A percentile compares a stretch with the other conserved stretches of the same genome.
phyloP scores from a whole-genome alignment of 345 rosid species.

The Acer saccharum region DNA sequence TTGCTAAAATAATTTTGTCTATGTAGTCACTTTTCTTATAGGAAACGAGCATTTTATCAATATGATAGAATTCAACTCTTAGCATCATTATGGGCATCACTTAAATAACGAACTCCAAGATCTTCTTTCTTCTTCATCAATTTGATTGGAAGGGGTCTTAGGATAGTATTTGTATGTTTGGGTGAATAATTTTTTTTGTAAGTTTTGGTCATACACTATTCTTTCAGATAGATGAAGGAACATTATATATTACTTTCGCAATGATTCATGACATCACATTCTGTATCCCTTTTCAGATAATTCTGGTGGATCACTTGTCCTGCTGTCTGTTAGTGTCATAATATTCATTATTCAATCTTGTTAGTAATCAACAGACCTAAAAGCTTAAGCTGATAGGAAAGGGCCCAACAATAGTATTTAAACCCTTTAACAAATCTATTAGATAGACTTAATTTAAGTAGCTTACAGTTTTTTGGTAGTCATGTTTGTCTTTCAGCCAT shows the following conservation, averaged over 20 bases:
- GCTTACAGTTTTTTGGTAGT: neutral
- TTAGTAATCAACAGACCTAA: no score
- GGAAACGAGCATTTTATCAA: neutral
- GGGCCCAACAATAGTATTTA: no score
- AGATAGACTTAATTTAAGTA: no score
- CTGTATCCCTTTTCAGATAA: neutral
- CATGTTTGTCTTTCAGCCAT: neutral
- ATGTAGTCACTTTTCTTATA: neutral
- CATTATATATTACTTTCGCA: neutral
- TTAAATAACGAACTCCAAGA: neutral
- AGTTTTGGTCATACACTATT: neutral
- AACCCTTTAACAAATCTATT: no score
- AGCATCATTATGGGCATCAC: neutral
- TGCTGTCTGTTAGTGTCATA: neutral
- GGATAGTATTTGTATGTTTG: neutral
- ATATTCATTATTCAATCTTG: neutral
- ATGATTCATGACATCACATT: neutral
- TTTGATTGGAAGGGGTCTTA: neutral
- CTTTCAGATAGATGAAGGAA: neutral
- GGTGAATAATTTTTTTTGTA: slow-evolving; percentile 1
- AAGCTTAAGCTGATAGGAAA: no score
- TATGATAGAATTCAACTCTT: neutral
- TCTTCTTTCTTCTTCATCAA: neutral
- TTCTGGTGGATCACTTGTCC: neutral
- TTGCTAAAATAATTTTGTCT: neutral